A percentile compares a stretch with the other conserved stretches of the same genome.
Conservation (phyloP, 768 basidiomycete genomes). For the Lactarius evosmus region DNA sequence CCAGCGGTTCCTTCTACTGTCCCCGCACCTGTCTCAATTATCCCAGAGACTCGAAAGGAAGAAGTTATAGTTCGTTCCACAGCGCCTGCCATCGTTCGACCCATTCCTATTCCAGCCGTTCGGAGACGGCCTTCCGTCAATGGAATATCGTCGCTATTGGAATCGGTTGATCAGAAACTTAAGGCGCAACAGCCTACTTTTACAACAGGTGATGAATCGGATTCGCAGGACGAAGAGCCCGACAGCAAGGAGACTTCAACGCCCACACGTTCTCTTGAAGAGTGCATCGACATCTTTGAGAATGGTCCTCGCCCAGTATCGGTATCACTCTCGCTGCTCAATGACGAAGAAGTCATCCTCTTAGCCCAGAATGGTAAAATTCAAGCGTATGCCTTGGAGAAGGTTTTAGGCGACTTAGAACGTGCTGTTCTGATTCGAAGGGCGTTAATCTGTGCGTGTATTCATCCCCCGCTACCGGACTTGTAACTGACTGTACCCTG, state of each 20-base stretch:
- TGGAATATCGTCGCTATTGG: constrained; percentile 46
- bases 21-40: constrained; percentile 10
- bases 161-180: constrained; percentile 54
- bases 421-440: constrained; percentile 84
- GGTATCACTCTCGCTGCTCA: constrained; percentile 57
- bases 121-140: constrained; percentile 25
- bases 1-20: constrained; percentile 1
- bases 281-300: constrained; percentile 78
- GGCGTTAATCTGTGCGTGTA: constrained; percentile 80
- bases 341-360: constrained; percentile 89
- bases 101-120: constrained; percentile 29
- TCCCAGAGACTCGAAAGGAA: constrained; percentile 4
- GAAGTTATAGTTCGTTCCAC: constrained; percentile 6
- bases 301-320: constrained; percentile 63
- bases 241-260: constrained; percentile 21
- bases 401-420: constrained; percentile 84
- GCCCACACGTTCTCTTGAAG: constrained; percentile 56
- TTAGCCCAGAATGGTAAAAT: constrained; percentile 91
- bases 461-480: neutral
- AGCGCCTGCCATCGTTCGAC: constrained; percentile 27
- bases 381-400: constrained; percentile 92
- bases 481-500: constrained; percentile 19
- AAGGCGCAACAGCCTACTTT: constrained; percentile 37
- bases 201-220: constrained; percentile 28
- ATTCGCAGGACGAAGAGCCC: constrained; percentile 28